These are phyloP conservation scores for Phytophthora vignae DNA, from an alignment of 352 stramenopile species.

Conservation along the genomic window DNA sequence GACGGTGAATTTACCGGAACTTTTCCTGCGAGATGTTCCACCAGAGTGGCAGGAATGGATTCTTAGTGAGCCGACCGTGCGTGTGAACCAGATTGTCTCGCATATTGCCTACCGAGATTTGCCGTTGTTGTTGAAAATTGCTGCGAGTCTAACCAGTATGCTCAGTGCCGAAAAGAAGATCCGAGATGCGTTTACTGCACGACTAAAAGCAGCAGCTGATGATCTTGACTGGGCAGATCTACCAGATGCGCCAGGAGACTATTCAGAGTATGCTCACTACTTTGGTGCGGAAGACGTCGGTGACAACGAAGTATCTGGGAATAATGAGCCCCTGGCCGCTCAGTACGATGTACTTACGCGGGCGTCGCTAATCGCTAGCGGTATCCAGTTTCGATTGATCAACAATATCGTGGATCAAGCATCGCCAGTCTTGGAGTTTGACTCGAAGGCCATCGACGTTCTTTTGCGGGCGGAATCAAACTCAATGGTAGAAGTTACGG, in stretches of 20 bases:
- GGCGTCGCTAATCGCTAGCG: conserved; percentile 44
- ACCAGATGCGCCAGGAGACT: conserved; percentile 40
- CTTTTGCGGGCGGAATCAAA: conserved; percentile 41
- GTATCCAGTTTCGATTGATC: conserved; percentile 74
- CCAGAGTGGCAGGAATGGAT: conserved; percentile 61
- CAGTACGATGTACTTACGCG: conserved; percentile 39
- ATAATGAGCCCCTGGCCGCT: conserved; percentile 11
- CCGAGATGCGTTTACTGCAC: conserved; percentile 45
- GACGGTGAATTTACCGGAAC: conserved; percentile 24
- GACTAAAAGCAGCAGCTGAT: conserved; percentile 46
- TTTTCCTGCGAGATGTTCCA: conserved; percentile 43
- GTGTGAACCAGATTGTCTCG: conserved; percentile 64
- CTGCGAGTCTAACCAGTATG: conserved; percentile 42
- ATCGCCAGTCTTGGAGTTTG: conserved; percentile 76
- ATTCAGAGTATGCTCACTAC: conserved; percentile 46
- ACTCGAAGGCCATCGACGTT: conserved; percentile 52
- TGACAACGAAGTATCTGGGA: conserved; percentile 8
- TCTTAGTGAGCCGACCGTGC: conserved; percentile 45
- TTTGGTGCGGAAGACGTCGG: conserved; percentile 31
- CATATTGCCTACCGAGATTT: conserved; percentile 78
- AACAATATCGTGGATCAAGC: conserved; percentile 88
- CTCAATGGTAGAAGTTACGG: conserved; percentile 43
- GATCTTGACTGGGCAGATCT: conserved; percentile 56
- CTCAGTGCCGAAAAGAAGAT: conserved; percentile 54
- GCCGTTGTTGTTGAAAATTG: conserved; percentile 70